Evolutionary conservation across 2,329 filamentous ascomycete genomes (phyloP), one percentile per base, ranked within the genome.

Genomic region (Calonectria honghensis): DNA sequence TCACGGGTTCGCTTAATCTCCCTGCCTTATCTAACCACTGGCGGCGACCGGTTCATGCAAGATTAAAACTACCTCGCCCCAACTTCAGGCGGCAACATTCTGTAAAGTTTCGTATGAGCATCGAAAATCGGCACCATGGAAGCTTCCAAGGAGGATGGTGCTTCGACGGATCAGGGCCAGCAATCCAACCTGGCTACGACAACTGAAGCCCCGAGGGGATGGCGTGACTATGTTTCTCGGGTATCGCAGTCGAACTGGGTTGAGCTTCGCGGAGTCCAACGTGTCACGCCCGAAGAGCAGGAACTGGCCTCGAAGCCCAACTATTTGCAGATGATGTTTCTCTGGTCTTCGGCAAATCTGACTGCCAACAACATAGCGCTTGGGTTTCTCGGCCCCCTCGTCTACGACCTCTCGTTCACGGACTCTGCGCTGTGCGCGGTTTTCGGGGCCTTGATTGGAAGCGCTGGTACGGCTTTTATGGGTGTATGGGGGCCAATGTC

Each of bases 381-480:
- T 18, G 48, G 48, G 9, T 51, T 51, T 16, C 48, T 51, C 6
- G 48, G 48, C 10, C 48, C 48, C 10, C 48, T 51, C 48, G 48
- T 51, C 24, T 51, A 51, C 48, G 48, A 51, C 48, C 48, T 51
- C 10, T 51, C 48, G 4, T 51, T 51, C 48, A 51, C 48, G 10
- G 48, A 51, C 48, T 51, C 48, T 24, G 48, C 48, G 24, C 48
- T 51, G 24, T 51, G 48, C 48, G 48, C 48, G 48, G 48, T 51
- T 51, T 51, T 51, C 7, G 48, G 48, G 10, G 48, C 48, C 10
- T 29, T 51, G 48, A 24, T 51, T 51, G 48, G 48, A 51, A 51
- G 48, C 24, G 48, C 48, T 10, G 48, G 48, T 24, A 51, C 48
- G 24, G 48, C 48, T 16, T 51, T 51, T 51, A 51, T 51, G 48